Conservation (phyloP, 73 alveolate species). For the Loxodes magnus region DNA sequence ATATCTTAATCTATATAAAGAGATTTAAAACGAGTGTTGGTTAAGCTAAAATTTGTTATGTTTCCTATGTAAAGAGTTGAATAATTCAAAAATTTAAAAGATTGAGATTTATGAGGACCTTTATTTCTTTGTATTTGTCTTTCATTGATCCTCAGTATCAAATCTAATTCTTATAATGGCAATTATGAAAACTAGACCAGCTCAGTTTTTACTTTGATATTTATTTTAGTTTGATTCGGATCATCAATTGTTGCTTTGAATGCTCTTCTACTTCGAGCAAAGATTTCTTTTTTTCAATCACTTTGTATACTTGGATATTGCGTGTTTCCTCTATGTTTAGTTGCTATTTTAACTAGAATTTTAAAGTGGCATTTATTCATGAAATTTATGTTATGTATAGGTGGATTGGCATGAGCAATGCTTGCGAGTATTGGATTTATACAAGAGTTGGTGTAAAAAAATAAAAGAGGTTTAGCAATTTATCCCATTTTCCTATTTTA, state of each 20-base stretch:
- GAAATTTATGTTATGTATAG: conserved; percentile 20
- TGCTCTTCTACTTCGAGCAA: conserved; percentile 62
- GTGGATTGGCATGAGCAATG: conserved; percentile 47
- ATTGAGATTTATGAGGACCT: conserved; percentile 89
- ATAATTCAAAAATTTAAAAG: conserved; percentile 2
- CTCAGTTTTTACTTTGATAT: conserved; percentile 44
- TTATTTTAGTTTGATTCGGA: conserved; percentile 70
- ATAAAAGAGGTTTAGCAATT: conserved; percentile 61
- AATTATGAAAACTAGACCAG: conserved; percentile 59
- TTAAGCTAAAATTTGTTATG: conserved; percentile 59
- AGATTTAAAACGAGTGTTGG: conserved; percentile 59
- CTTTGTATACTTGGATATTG: conserved; percentile 82
- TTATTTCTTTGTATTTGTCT: conserved; percentile 53
- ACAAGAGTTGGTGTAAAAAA: conserved; percentile 47
- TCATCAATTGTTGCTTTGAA: conserved; percentile 57
- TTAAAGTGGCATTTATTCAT: conserved; percentile 15
- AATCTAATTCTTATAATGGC: conserved; percentile 28
- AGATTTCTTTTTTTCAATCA: conserved; percentile 62
- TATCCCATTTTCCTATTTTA: conserved; percentile 81
- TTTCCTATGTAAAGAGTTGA: conserved; percentile 23
- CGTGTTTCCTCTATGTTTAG: conserved; percentile 66
- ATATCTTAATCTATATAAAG: too few relatives aligned
- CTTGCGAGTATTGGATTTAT: conserved; percentile 65
- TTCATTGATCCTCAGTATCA: conserved; percentile 20
- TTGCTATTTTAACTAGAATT: conserved; percentile 44